phyloP scores from a whole-genome alignment of 352 stramenopile genomes.

The Phytophthora podocarpi region DNA sequence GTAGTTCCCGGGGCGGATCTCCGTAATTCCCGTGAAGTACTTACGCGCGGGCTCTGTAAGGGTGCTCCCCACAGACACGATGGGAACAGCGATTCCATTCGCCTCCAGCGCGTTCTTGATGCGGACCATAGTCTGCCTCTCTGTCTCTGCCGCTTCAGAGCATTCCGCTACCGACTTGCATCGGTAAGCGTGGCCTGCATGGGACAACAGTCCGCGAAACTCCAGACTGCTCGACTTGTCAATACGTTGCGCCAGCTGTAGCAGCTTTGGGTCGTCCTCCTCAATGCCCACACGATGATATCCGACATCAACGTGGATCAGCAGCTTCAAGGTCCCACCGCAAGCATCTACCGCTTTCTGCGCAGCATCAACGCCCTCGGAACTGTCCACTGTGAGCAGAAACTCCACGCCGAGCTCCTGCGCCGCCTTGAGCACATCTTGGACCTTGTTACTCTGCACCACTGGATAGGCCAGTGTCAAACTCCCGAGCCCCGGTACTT shows the following conservation, averaged over 20 bases:
- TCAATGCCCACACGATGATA: conserved; percentile 80
- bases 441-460: conserved; percentile 62
- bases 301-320: conserved; percentile 77
- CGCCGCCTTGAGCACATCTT: conserved; percentile 52
- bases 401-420: conserved; percentile 57
- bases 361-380: conserved; percentile 53
- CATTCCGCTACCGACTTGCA: conserved; percentile 60
- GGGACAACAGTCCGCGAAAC: conserved; percentile 66
- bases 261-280: conserved; percentile 52
- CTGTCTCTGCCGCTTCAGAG: conserved; percentile 54
- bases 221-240: conserved; percentile 51
- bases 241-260: conserved; percentile 58
- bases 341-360: conserved; percentile 52
- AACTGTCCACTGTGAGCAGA: conserved; percentile 65
- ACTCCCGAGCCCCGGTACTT: conserved; percentile 50
- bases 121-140: conserved; percentile 66
- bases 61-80: conserved; percentile 73
- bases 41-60: conserved; percentile 65
- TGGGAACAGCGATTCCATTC: conserved; percentile 53
- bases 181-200: conserved; percentile 70
- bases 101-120: conserved; percentile 63
- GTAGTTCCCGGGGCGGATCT: conserved; percentile 79
- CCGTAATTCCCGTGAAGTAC: conserved; percentile 71
- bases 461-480: conserved; percentile 73
- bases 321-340: conserved; percentile 51